These are phyloP conservation scores for Syzygium aromaticum DNA, from an alignment of 345 rosid species.

Conservation along the genomic window DNA sequence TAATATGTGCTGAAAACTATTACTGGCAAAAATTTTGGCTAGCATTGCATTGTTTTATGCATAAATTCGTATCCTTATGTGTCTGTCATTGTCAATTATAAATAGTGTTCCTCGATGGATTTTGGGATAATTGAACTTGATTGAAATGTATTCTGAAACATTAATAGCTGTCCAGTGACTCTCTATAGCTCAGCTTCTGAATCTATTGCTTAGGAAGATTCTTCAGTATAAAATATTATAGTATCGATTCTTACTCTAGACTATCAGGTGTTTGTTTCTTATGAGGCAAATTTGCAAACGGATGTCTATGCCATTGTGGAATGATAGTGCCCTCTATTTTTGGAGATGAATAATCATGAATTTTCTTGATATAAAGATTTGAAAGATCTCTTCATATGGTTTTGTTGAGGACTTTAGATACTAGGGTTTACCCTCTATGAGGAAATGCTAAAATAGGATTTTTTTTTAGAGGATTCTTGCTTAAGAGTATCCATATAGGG, in stretches of 20 bases:
- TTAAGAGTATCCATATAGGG: not conserved
- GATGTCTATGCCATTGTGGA: not conserved
- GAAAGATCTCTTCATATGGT: not conserved
- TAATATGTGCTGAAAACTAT: not conserved
- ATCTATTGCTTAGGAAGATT: not conserved
- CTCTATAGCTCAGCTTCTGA: not conserved
- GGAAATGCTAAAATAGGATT: not conserved
- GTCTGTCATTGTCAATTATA: not conserved
- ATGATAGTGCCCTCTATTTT: not conserved
- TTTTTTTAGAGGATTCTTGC: not conserved
- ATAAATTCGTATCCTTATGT: not conserved
- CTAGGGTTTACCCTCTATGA: not conserved
- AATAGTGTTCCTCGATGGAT: not conserved
- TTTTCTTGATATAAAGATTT: not conserved
- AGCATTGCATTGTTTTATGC: not conserved
- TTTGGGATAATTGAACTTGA: not conserved
- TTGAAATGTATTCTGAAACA: not conserved
- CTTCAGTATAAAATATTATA: not conserved
- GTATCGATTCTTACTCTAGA: not conserved
- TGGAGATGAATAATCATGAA: not conserved
- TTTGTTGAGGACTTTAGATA: not conserved
- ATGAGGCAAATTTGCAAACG: not conserved
- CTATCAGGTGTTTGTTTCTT: not conserved
- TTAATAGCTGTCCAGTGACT: not conserved
- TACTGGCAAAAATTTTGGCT: not conserved